Base-by-base conservation (phyloP, 768 basidiomycete species). In the Macrolepiota albuminosa region DNA sequence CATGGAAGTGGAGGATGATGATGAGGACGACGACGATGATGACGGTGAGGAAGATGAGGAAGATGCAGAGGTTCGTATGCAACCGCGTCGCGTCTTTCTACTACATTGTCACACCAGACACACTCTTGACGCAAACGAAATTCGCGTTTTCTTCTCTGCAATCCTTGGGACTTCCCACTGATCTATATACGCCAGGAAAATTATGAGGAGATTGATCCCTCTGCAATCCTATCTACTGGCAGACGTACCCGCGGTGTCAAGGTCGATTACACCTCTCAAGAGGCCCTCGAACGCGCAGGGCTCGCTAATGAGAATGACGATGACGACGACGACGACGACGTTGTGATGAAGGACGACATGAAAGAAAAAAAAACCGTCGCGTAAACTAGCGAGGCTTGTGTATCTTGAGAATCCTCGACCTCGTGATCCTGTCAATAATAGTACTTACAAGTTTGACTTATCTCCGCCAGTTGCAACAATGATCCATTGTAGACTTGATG, bases 231-330 rank as follows among this genome's bases (percentile, higher is more conserved):
- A 14, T 65, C 78, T 5, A 69, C 71, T 55, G 70, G 76, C 43
- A 81, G 88, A 54, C 86, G 90, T 66, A 90, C 90, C 37, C 88
- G 91, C 46, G 89, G 89, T 40, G 74, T 79, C 34, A 84, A 78
- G 65, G 84, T 93, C 64, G 88, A 93, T 74, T 93, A 93, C 70
- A 83, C 84, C 43, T 91, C 89, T 37, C 64, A 79, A 48, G 90
- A 90, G 67, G 91, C 91, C 2, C 79, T 84, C 54, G 76, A 73
- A 55, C 89, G 86, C 68, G 81, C 81, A 39, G 81, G 81, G 26
- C 71, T 83, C 29, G 45, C 73, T 3, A 73, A 76, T 5, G 67
- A 73, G 40, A 79, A 76, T 24, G 73, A 76, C 13, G 75, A 75
- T n/a, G 75, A 74, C 33, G 72, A 74, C 24, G 72, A 76, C 21